These are phyloP conservation scores for Aspergillus thermomutatus DNA, from an alignment of 2,329 filamentous ascomycete genomes.

Conservation along the genomic window DNA sequence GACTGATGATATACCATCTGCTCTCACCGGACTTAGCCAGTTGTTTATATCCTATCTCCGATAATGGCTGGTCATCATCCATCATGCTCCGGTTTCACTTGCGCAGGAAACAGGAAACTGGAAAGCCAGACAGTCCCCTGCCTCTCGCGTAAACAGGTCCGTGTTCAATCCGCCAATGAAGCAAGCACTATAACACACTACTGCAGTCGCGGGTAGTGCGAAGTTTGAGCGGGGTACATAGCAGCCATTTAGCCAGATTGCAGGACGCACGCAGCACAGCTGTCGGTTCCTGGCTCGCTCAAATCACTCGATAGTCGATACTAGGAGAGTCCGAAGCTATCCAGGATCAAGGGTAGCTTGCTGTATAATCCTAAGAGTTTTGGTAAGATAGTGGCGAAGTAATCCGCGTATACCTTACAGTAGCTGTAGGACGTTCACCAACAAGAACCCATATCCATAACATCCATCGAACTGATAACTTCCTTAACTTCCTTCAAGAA, in stretches of 20 bases:
- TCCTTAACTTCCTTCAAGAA: too few relatives aligned
- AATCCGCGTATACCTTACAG: neutral
- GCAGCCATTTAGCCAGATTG: neutral
- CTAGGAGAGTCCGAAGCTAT: too few relatives aligned
- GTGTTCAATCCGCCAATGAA: neutral
- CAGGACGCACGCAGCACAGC: neutral
- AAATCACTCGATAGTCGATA: too few relatives aligned
- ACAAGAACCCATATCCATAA: neutral
- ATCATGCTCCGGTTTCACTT: neutral
- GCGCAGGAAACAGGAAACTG: neutral
- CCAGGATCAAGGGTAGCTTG: neutral
- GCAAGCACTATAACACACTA: neutral
- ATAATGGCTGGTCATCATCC: neutral
- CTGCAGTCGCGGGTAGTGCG: neutral
- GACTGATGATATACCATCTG: neutral
- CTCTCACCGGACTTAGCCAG: neutral
- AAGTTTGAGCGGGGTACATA: neutral
- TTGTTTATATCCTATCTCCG: neutral
- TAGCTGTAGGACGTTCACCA: neutral
- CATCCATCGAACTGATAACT: too few relatives aligned
- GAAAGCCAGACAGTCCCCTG: neutral
- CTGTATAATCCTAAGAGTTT: neutral
- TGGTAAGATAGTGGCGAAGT: neutral
- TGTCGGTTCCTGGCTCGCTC: neutral
- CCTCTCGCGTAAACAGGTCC: too few relatives aligned